Base-by-base conservation (phyloP, 805 yeast genomes). In the Torulaspora microellipsoides region DNA sequence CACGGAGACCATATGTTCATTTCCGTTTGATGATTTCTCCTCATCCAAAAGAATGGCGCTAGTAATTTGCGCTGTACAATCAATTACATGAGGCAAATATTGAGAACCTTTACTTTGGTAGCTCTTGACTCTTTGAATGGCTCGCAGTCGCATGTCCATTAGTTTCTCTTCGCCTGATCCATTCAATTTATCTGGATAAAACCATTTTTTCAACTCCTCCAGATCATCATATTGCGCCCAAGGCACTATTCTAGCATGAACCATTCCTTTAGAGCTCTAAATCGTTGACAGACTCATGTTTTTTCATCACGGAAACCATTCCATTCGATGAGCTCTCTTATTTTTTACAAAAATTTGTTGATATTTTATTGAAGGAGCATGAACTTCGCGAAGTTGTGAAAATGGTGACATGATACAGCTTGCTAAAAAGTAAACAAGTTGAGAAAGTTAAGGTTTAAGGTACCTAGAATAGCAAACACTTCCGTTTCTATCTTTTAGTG, bases 1-100 rank as follows among this genome's bases (percentile, higher is more conserved):
- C 2, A 78, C 54, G 8, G 55, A 34, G 17, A 46, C 30, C 29
- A 23, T 41, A 12, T 31, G 33, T 8, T 45, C 52, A 9, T 40
- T 43, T 5, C 49, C 37, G 59, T 59, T 13, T 66, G 36, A 52
- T 8, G 35, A 40, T 9, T 50, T 47, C n/a, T 53, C 45, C 28
- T 70, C 70, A 46, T 77, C 81, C 11, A 62, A 51, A 15, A 80
- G 43, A 2, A 66, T 55, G 0, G 80, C 69, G n/a, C 81, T 72
- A 0, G 79, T 74, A 13, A 85, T 55, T 32, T 76, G 64, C 0
- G 81, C 71, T 0, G 95, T 85, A 33, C 79, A 64, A 52, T 83
- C 91, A 27, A 86, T 70, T 0, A 83, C 81, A 58, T 83, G 93
- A 1, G 93, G 90, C 12, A 85, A 53, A 52, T 67, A 72, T 14